Evolutionary conservation across 1,284 basidiomycete species (phyloP), one percentile per base, ranked within the genome.

Genomic region (Austroboletus novae-zelandiae): DNA sequence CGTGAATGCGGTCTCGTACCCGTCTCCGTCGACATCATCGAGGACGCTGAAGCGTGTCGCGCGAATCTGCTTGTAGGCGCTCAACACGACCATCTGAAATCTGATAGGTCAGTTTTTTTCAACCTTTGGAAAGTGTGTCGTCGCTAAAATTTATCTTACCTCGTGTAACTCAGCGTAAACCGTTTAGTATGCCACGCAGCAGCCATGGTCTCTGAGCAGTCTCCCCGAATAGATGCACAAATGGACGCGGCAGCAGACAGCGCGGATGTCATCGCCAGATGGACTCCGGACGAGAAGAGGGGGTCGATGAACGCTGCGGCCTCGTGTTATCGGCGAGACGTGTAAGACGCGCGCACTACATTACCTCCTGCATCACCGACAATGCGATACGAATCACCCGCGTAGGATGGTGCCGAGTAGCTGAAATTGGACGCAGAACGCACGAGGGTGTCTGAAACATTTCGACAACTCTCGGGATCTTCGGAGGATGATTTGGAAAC

Each of bases 341-440:
- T 23, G 9, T 23, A 5, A 35, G 14, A 35, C 11, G 7, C 34
- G 20, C 13, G 11, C 4, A 14, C n/a, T 15, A 14, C 40, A 37
- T 43, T 46, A 86, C 87, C 84, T 57, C 83, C 87, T 3, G 88
- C 87, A 62, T 90, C 88, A 6, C 87, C 86, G 15, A 84, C 67
- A 40, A 89, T 77, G 49, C 86, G 74, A 58, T 77, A 88, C 3
- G 75, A 70, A 17, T 68, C 66, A 0, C 83, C 84, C 10, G 79
- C 81, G 57, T 89, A 89, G 4, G 64, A 70, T 15, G 75, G 65
- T 2, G 86, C 81, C 9, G 81, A 81, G 63, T 90, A 89, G 60
- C 84, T 86, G 58, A 81, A 90, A 64, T 90, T 85, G 64, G 65
- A 80, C 57, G 69, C 77, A 66, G 60, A 77, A 63, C 66, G 71